Evolutionary conservation across 768 basidiomycete genomes (phyloP).

Genomic region (Trametes coccinea): DNA sequence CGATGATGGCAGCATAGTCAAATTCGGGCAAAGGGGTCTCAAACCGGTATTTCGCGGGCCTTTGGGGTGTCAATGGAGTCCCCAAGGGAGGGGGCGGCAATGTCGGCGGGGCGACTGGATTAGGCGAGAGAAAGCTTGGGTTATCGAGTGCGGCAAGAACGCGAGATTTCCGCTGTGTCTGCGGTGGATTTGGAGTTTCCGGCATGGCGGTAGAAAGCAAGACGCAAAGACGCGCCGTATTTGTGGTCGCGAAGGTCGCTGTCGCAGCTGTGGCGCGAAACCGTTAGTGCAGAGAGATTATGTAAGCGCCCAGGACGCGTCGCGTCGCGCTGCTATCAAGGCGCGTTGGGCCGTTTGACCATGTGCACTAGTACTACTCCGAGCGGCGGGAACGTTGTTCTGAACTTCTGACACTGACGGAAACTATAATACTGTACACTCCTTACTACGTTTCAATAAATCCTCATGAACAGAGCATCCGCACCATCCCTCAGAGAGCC

Average conservation of each 20-base stretch:
- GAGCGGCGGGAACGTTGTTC: too few relatives aligned
- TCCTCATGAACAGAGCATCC: conserved; percentile 15
- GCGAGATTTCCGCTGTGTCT: conserved; percentile 16
- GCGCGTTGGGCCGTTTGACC: too few relatives aligned
- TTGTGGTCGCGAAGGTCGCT: neutral
- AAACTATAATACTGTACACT: too few relatives aligned
- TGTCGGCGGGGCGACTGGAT: neutral
- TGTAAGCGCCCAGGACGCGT: neutral
- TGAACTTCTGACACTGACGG: too few relatives aligned
- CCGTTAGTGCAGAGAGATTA: neutral
- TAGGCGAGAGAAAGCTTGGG: conserved; percentile 9
- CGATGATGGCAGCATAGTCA: neutral
- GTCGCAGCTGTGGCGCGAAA: conserved; percentile 3
- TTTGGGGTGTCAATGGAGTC: neutral
- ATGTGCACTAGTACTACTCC: neutral
- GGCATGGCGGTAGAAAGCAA: conserved; percentile 6
- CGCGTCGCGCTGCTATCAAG: too few relatives aligned
- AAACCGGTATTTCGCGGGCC: neutral
- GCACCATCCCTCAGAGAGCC: neutral
- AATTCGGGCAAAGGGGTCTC: neutral
- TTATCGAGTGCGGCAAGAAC: conserved; percentile 27
- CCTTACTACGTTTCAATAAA: neutral
- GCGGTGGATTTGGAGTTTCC: conserved; percentile 7
- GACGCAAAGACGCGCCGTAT: neutral
- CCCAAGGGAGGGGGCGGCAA: conserved; percentile 14